phyloP scores from a whole-genome alignment of 495 filamentous ascomycete species.

The Aspergillus bridgeri region DNA sequence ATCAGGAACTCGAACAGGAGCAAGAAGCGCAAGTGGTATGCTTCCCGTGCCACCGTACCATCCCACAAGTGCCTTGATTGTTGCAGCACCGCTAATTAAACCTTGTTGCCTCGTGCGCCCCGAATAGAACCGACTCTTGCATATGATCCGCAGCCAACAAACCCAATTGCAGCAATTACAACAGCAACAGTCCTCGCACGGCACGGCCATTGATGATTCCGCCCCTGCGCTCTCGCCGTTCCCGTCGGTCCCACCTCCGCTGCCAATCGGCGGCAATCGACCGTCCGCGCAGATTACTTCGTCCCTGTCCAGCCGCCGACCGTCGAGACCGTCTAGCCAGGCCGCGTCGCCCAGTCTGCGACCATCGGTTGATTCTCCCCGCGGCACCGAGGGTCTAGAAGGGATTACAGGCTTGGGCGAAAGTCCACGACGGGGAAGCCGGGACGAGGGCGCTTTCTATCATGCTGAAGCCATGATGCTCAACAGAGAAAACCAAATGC shows the following conservation, averaged over 20 bases:
- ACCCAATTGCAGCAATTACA: slow-evolving; percentile 68
- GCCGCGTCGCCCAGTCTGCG: slow-evolving; percentile 35
- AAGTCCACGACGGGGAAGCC: slow-evolving; percentile 39
- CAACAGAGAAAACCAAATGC: slow-evolving; percentile 88
- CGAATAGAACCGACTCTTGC: slow-evolving; percentile 75
- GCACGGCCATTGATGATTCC: slow-evolving; percentile 57
- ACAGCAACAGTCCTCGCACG: slow-evolving; percentile 32
- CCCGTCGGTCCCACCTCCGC: slow-evolving; percentile 10
- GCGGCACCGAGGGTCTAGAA: slow-evolving; percentile 28
- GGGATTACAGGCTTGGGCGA: slow-evolving; percentile 28
- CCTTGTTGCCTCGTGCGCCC: slow-evolving; percentile 6
- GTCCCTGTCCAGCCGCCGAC: slow-evolving; percentile 50
- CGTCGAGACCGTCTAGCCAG: slow-evolving; percentile 39
- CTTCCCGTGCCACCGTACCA: neutral
- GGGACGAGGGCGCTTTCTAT: slow-evolving; percentile 84
- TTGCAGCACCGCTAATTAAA: neutral
- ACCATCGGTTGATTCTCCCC: slow-evolving; percentile 26
- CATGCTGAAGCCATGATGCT: slow-evolving; percentile 89
- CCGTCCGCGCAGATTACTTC: slow-evolving; percentile 32
- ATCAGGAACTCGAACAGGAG: slow-evolving; percentile 92
- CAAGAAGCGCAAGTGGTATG: slow-evolving; percentile 88
- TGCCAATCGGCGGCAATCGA: slow-evolving; percentile 20
- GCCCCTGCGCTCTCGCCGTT: slow-evolving; percentile 45
- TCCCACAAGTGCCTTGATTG: neutral
- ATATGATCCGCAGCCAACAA: slow-evolving; percentile 86